Conservation (phyloP, 2,329 filamentous ascomycete species). For the Pseudocercospora ulei region DNA sequence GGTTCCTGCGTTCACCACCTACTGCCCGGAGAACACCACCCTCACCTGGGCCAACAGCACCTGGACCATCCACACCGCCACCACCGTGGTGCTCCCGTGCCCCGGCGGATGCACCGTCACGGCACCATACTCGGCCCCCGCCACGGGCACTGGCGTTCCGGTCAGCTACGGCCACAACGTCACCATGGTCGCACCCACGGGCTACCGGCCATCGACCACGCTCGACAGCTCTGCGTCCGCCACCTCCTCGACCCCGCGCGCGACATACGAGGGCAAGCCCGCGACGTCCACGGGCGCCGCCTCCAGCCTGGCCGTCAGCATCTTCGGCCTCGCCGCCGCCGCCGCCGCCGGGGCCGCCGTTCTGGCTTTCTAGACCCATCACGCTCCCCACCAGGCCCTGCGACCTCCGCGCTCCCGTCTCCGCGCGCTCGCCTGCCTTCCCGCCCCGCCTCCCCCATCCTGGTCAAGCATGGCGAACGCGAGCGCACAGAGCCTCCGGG, state of each 20-base stretch:
- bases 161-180: slow-evolving; percentile 18
- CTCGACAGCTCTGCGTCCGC: slow-evolving; percentile 29
- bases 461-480: no score
- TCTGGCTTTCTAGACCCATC: slow-evolving; percentile 30
- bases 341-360: slow-evolving; percentile 35
- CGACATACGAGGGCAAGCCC: slow-evolving; percentile 16
- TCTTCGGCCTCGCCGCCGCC: slow-evolving; percentile 35
- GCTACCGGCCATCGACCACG: slow-evolving; percentile 29
- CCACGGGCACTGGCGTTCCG: slow-evolving; percentile 10
- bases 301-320: slow-evolving; percentile 32
- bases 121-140: slow-evolving; percentile 10
- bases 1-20: slow-evolving; percentile 24
- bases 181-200: slow-evolving; percentile 32
- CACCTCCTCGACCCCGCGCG: slow-evolving; percentile 18
- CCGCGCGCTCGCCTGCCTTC: no score
- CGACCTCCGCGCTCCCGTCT: no score
- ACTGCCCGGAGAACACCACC: slow-evolving; percentile 25
- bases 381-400: slow-evolving; percentile 2
- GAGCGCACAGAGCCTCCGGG: no score
- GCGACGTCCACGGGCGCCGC: slow-evolving; percentile 21
- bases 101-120: slow-evolving; percentile 18
- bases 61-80: slow-evolving; percentile 23
- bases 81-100: slow-evolving; percentile 27
- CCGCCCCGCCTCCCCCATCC: no score
- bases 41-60: slow-evolving; percentile 24